phyloP scores from a whole-genome alignment of 257 asterid genomes.

The Solanum clarkiae region DNA sequence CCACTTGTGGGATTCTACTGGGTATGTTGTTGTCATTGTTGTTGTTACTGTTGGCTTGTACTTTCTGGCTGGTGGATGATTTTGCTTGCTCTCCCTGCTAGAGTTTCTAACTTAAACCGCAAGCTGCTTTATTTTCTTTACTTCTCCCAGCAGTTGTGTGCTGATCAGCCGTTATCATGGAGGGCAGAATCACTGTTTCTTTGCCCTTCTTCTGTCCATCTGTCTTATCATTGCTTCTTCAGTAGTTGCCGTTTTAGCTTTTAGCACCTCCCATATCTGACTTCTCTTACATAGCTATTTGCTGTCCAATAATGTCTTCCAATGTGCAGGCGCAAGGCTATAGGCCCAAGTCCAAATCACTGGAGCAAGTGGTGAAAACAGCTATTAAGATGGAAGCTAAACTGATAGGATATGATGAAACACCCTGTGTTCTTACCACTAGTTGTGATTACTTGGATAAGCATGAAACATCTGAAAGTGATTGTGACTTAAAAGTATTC shows the following conservation, averaged over 20 bases:
- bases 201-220: neutral
- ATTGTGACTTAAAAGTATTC: constrained; percentile 10
- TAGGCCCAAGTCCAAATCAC: constrained; percentile 37
- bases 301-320: constrained; percentile 6
- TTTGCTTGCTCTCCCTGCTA: neutral
- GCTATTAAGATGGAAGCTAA: constrained; percentile 36
- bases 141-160: neutral
- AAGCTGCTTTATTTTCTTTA: neutral
- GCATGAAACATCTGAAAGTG: constrained; percentile 27
- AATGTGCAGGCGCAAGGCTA: constrained; percentile 59
- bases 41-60: neutral
- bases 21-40: too few species aligned
- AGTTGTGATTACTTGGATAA: constrained; percentile 2
- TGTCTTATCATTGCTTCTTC: neutral
- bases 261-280: neutral
- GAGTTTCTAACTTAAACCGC: neutral
- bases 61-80: neutral
- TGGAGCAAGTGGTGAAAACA: constrained; percentile 49
- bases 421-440: constrained; percentile 14
- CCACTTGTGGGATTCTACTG: too few species aligned
- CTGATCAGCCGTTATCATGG: neutral
- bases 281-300: neutral
- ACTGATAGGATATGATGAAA: constrained; percentile 79
- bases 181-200: neutral
- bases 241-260: neutral